Percentiles rank a stretch among this genome's conserved stretches.
These are phyloP conservation scores for Macadamia integrifolia DNA, from an alignment of 164 flowering plant genomes.

Conservation along the genomic window DNA sequence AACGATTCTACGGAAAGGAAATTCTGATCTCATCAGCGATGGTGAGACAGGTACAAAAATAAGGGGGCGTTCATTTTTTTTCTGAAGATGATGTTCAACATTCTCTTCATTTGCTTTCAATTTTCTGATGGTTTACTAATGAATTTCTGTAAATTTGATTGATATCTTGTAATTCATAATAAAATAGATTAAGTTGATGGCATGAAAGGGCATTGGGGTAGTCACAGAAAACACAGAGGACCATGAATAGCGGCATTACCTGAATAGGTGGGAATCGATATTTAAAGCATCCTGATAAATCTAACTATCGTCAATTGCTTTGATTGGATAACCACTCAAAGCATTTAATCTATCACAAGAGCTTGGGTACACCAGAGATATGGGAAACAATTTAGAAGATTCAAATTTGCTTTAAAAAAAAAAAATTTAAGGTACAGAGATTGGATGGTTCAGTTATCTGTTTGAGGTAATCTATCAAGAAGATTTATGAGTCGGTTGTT, in stretches of 20 bases:
- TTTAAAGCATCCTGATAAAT: too few relatives aligned
- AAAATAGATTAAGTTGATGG: neutral
- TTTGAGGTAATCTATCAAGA: neutral
- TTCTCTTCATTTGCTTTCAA: neutral
- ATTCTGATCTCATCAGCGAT: conserved; percentile 79
- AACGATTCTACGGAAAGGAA: conserved; percentile 83
- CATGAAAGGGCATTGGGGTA: neutral
- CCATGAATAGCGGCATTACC: too few relatives aligned
- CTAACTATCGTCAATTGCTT: too few relatives aligned
- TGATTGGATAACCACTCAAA: too few relatives aligned
- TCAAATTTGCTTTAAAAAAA: too few relatives aligned
- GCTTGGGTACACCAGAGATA: too few relatives aligned
- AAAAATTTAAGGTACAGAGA: too few relatives aligned
- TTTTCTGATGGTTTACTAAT: neutral
- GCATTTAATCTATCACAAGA: too few relatives aligned
- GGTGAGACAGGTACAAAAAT: conserved; percentile 62
- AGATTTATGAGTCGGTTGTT: neutral
- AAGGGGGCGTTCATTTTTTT: conserved; percentile 2
- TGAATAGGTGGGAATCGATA: too few relatives aligned
- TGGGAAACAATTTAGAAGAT: too few relatives aligned
- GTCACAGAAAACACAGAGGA: too few relatives aligned
- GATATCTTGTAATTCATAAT: neutral
- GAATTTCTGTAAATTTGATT: neutral
- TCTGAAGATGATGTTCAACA: neutral
- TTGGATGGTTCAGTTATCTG: too few relatives aligned